Base-by-base conservation (phyloP, 2,329 filamentous ascomycete species). In the Daldinia sp. region DNA sequence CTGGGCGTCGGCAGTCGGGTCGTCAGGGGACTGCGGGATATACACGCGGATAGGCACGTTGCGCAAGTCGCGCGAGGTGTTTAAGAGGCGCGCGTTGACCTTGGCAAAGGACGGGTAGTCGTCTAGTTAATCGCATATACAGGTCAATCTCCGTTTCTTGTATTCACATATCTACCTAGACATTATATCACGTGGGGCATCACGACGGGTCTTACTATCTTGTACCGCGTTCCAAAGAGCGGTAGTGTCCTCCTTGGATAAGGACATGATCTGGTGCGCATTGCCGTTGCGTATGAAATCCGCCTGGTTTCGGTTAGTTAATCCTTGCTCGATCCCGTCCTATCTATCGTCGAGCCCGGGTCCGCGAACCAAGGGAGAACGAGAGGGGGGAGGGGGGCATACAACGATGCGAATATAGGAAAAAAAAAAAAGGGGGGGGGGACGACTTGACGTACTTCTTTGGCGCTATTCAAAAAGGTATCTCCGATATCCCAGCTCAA, bases 1-100 rank as follows among this genome's bases (percentile, higher is more conserved):
- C 15, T 75, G 75, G 30, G 63, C 69, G 61, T 61, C 74, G 48
- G 75, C 76, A 23, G 79, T 74, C 2, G 80, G 75, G 60, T 67
- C 68, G 29, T 70, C 69, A 7, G 72, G 58, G 17, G 85, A 81
- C 0, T 91, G 87, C 0, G 86, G 91, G 49, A 98, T 87, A 77
- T 97, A 99, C 56, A 98, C 80, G 56, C 94, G 89, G 35, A 98
- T 79, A 0, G 95, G 95, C n/a, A 98, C 83, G 77, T 96, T 89
- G 63, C 89, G 89, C 53, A 97, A 84, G 15, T 89, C 86, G 5
- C 87, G 86, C 1, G 92, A 88, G 3, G 90, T 86, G 71, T 91
- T 90, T 64, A 98, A 85, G 2, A 97, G 85, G 66, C 89, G 90
- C 65, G 83, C 86, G 74, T 94, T 90, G 71, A 98, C 88, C 60